Evolutionary conservation across 352 stramenopile species (phyloP), one percentile per base, ranked within the genome.

Genomic region (Phytophthora sojae): DNA sequence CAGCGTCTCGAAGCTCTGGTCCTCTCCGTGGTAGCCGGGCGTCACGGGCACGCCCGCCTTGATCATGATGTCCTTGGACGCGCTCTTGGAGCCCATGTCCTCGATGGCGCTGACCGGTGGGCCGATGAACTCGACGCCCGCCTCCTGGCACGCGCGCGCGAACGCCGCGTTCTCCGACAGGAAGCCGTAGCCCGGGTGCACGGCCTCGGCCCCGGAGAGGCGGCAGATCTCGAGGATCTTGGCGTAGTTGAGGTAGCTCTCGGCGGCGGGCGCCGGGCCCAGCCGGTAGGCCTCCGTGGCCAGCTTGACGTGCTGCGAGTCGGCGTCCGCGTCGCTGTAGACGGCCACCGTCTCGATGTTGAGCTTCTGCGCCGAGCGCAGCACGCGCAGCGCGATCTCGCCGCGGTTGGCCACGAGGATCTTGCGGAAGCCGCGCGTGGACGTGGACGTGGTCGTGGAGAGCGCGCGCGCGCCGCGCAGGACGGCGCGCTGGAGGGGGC

Each of bases 151-250:
- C 6, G 83, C 82, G 26, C 83, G 67, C 12, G 81, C 77, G 58
- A 98, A 98, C 17, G 66, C 74, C 17, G 88, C 80, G 63, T 97
- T 98, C 75, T 98, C 93, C 26, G 88, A 97, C 35, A 98, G 56
- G 63, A 98, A 98, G 42, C 93, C 93, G 69, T 98, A 98, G 51
- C 93, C 93, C 0, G 93, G 93, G 75, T 98, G 93, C 30, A 98
- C 85, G 29, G 92, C 93, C 63, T 93, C 67, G n/a, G 81, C 86
- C 45, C 87, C 82, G 3, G 87, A 83, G 57, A 78, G 52, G 61
- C 87, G 85, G 57, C 71, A 80, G 67, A 90, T 80, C 6, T 92
- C 81, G 11, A 96, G 69, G 63, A 96, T 96, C 71, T 93, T 93
- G 15, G 66, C 58, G 70, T 80, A 89, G 64, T 91, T 88, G 30